These are phyloP conservation scores for Ganoderma multipileum DNA, from an alignment of 1,284 basidiomycete species.

Conservation along the genomic window DNA sequence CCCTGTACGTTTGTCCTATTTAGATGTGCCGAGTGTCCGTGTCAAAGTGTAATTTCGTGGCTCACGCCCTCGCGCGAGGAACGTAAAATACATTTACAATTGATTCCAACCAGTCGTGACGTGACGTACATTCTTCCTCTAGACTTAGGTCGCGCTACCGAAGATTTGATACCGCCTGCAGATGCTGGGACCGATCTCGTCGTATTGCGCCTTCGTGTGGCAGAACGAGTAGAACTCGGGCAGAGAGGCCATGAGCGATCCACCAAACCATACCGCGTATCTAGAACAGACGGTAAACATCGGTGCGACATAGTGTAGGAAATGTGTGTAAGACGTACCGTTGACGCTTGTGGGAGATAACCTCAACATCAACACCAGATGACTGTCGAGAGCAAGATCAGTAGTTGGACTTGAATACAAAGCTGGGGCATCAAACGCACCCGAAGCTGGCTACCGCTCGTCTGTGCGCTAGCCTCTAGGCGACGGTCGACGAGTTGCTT, in stretches of 20 bases:
- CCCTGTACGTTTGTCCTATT: neutral
- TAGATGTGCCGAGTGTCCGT: neutral
- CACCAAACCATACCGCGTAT: constrained; percentile 99
- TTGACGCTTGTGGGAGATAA: constrained; percentile 98
- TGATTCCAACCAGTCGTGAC: constrained; percentile 21
- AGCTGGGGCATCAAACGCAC: constrained; percentile 47
- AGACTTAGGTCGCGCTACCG: constrained; percentile 78
- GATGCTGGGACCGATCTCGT: constrained; percentile 96
- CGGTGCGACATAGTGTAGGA: neutral
- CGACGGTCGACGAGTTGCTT: constrained; percentile 94
- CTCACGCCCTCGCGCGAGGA: constrained; percentile 17
- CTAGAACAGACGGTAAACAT: constrained; percentile 43
- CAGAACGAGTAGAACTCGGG: constrained; percentile 98
- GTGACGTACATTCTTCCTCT: constrained; percentile 25
- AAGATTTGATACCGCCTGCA: constrained; percentile 96
- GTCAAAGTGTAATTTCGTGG: neutral
- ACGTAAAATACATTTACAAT: constrained; percentile 31
- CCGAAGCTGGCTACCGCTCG: constrained; percentile 81
- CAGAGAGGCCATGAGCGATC: constrained; percentile 90
- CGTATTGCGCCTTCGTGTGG: constrained; percentile 97
- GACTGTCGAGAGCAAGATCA: constrained; percentile 58
- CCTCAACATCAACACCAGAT: constrained; percentile 94
- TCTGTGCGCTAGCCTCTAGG: constrained; percentile 79
- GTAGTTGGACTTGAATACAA: constrained; percentile 16
- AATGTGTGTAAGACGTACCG: constrained; percentile 55